Base-by-base conservation (phyloP, 768 basidiomycete genomes). In the Psilocybe tampanensis region DNA sequence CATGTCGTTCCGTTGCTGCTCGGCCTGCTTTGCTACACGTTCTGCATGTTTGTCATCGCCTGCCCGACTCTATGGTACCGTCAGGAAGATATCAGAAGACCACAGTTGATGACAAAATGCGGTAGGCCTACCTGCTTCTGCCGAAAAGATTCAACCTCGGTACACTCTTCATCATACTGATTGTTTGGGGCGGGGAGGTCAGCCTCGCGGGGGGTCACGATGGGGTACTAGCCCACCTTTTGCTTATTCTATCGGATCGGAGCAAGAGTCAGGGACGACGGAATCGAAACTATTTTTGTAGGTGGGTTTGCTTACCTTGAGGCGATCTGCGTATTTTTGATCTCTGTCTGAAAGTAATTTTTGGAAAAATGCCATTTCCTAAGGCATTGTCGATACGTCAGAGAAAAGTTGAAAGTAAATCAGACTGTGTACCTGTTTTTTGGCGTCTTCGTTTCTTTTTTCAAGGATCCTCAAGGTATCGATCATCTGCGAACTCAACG, bases 151-250 rank as follows among this genome's bases (percentile, higher is more conserved):
- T 90, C 89, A 19, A 89, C 82, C 68, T 92, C 90, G 15, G 66
- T 65, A 67, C 92, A 94, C 62, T 91, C 86, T 24, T 86, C 86
- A 62, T 93, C 88, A 64, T 94, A 94, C 92, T 94, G 60, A 21
- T 22, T 44, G 24, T 12, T 24, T 42, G 66, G 43, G 42, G 47
- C 18, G 48, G 39, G 11, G 23, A 54, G 7, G 33, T 58, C 13
- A 55, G 32, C 29, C 45, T 53, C 50, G 34, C 17, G 26, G 29
- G 33, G 29, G 29, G 52, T 41, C 36, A 24, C 26, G 52, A 32
- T 22, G 22, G 1, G 19, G 41, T 36, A 15, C n/a, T 19, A 43
- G 29, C 65, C 26, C 55, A 86, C 87, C 80, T 87, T 88, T 66
- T 84, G 81, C 70, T 88, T 88, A 55, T 74, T 80, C 87, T 89